Evolutionary conservation across 805 yeast genomes (phyloP).

Genomic region (Metschnikowia sp.): DNA sequence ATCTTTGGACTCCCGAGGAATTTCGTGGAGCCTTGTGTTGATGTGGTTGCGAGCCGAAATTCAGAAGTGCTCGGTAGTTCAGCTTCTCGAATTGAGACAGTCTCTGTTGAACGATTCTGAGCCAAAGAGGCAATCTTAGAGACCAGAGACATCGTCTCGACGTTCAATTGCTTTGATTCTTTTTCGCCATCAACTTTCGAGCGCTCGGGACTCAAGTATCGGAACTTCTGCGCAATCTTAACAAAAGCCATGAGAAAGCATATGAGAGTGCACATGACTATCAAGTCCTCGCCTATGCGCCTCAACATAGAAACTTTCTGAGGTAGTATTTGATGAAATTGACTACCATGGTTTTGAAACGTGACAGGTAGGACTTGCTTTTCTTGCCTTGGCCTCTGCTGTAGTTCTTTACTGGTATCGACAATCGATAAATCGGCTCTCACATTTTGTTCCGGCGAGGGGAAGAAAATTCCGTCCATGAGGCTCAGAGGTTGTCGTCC

Average conservation of each 20-base stretch:
- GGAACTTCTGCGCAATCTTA: slow-evolving; percentile 11
- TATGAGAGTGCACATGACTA: slow-evolving; percentile 40
- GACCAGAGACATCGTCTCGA: neutral
- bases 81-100: neutral
- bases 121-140: neutral
- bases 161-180: neutral
- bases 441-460: slow-evolving; percentile 12
- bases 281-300: slow-evolving; percentile 48
- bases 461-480: slow-evolving; percentile 37
- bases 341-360: slow-evolving; percentile 1
- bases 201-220: slow-evolving; percentile 6
- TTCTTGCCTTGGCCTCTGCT: slow-evolving; percentile 1
- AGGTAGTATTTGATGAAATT: neutral
- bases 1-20: no score
- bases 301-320: slow-evolving; percentile 17
- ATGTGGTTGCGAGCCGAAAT: neutral
- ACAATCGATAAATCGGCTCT: slow-evolving; percentile 5
- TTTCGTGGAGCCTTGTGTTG: no score
- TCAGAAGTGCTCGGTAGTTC: neutral
- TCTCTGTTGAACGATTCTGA: neutral
- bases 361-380: slow-evolving; percentile 8
- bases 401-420: slow-evolving; percentile 4
- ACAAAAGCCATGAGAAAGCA: slow-evolving; percentile 35
- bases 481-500: slow-evolving; percentile 21
- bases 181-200: neutral